Conservation (phyloP, 1,139 yeast genomes). For the Geotrichum macrosporum region DNA sequence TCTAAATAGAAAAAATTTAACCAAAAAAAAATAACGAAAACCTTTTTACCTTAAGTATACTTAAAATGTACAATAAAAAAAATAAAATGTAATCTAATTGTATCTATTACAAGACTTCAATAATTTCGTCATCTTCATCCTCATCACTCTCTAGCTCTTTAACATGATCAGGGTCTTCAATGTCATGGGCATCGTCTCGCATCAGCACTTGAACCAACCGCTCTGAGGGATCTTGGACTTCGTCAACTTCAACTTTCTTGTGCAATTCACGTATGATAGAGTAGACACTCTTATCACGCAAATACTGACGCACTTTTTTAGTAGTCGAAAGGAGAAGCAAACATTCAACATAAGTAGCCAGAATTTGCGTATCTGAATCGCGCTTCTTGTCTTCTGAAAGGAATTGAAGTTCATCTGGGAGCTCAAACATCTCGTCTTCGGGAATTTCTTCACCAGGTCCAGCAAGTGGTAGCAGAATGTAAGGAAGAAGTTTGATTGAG, state of each 20-base stretch:
- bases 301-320: slow-evolving; percentile 60
- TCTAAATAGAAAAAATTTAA: neutral
- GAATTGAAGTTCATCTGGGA: slow-evolving; percentile 85
- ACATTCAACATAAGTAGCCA: slow-evolving; percentile 67
- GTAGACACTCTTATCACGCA: slow-evolving; percentile 77
- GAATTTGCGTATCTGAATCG: slow-evolving; percentile 64
- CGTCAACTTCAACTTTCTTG: slow-evolving; percentile 59
- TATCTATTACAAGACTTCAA: slow-evolving; percentile 23
- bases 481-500: slow-evolving; percentile 71
- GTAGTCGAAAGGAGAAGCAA: slow-evolving; percentile 74
- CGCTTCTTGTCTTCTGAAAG: slow-evolving; percentile 71
- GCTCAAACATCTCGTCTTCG: slow-evolving; percentile 78
- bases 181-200: slow-evolving; percentile 78
- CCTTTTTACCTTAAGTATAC: neutral
- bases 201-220: slow-evolving; percentile 72
- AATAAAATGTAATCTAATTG: neutral
- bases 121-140: slow-evolving; percentile 34
- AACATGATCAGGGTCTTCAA: slow-evolving; percentile 52
- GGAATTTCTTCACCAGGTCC: slow-evolving; percentile 74
- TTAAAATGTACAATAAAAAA: slow-evolving; percentile 1
- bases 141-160: slow-evolving; percentile 43
- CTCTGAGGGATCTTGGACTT: slow-evolving; percentile 51
- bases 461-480: slow-evolving; percentile 75
- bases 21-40: neutral
- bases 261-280: slow-evolving; percentile 82